A percentile compares a stretch with the other conserved stretches of the same genome.
phyloP scores from a whole-genome alignment of 306 rosid species.

The Oxytropis ochrocephala region DNA sequence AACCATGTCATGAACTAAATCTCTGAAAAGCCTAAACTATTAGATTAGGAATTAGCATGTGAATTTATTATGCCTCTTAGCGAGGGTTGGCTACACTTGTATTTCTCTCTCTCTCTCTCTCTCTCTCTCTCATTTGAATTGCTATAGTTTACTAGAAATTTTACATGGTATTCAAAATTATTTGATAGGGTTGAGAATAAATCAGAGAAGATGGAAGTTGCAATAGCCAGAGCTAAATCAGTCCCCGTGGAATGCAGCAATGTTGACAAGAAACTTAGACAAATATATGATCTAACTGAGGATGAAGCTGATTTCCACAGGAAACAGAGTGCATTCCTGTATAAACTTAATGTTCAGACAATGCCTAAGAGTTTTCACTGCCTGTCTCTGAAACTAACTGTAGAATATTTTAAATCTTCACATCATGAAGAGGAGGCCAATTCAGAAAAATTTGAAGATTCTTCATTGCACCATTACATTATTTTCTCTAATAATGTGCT shows the following conservation, averaged over 20 bases:
- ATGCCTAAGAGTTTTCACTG: constrained; percentile 96
- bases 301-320: constrained; percentile 93
- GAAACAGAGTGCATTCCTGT: constrained; percentile 96
- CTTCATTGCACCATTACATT: constrained; percentile 64
- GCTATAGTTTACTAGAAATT: not conserved
- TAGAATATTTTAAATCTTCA: constrained; percentile 74
- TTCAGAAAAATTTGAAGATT: constrained; percentile 57
- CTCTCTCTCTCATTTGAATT: constrained; percentile 1
- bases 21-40: not conserved
- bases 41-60: not conserved
- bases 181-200: constrained; percentile 60
- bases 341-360: constrained; percentile 90
- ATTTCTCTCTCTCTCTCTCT: too few relatives aligned
- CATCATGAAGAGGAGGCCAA: constrained; percentile 36
- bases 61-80: not conserved
- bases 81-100: not conserved
- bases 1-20: not conserved
- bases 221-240: constrained; percentile 60
- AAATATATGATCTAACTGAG: constrained; percentile 85
- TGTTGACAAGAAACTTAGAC: constrained; percentile 96
- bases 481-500: constrained; percentile 84
- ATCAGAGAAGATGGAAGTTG: constrained; percentile 54
- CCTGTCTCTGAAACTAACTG: constrained; percentile 85
- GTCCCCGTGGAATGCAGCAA: constrained; percentile 75
- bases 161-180: constrained; percentile 15